Percentiles rank a stretch among this genome's conserved stretches.
Conservation (phyloP, 148 eudicot genomes). For the Persicaria tinctoria region DNA sequence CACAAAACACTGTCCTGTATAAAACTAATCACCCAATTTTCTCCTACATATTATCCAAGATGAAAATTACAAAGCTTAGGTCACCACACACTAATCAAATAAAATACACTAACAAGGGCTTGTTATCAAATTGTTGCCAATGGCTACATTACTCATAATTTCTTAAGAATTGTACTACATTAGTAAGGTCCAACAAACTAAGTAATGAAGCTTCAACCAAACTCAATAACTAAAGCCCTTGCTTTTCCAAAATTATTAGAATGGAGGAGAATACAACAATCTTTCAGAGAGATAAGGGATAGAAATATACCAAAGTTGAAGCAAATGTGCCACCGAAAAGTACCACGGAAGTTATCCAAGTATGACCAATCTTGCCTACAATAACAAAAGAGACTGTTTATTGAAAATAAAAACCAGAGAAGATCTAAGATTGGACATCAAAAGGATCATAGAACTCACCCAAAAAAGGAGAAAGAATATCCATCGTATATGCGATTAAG, state of each 20-base stretch:
- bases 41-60: not conserved
- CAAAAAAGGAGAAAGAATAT: slow-evolving; percentile 67
- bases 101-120: not conserved
- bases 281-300: slow-evolving; percentile 12
- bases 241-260: not conserved
- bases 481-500: slow-evolving; percentile 76
- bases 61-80: not conserved
- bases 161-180: not conserved
- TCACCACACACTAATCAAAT: not conserved
- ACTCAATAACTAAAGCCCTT: not conserved
- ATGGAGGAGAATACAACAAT: not conserved
- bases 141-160: not conserved
- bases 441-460: slow-evolving; percentile 42
- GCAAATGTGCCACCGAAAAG: slow-evolving; percentile 98
- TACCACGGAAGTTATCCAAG: slow-evolving; percentile 73
- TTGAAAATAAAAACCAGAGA: not conserved
- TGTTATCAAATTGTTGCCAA: not conserved
- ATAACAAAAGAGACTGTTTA: slow-evolving; percentile 8
- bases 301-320: slow-evolving; percentile 76
- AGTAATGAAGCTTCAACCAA: not conserved
- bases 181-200: not conserved
- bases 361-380: slow-evolving; percentile 67
- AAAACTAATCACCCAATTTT: not conserved
- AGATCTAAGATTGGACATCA: not conserved
- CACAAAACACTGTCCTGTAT: not conserved